Base-by-base conservation (phyloP, 31 red algal species). In the Asparagopsis taxiformis region DNA sequence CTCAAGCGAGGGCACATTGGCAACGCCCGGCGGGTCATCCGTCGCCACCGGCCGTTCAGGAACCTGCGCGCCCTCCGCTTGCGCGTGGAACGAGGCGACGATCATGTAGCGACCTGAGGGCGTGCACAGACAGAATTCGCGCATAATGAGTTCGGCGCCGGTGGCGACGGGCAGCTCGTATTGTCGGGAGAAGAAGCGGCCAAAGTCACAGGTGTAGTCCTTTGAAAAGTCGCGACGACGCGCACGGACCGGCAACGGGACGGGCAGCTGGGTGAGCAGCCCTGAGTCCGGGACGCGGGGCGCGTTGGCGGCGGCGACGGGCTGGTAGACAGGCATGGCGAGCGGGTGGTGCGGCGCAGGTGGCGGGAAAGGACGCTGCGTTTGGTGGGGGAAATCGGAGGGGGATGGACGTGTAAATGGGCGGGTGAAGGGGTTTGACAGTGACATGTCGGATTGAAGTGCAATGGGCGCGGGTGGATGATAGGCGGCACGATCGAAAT, bases 121-220 rank as follows among this genome's bases (percentile, higher is more conserved):
- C n/a, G n/a, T n/a, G n/a, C n/a, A n/a, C 13, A 93, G 50, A 37
- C 80, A 93, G 54, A 93, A 85, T 36, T 84, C 82, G 13, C 43
- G 49, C 48, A 57, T 74, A 19, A 93, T 31, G 17, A 26, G 17
- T 11, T 79, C 74, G 24, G 66, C 67, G 65, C 65, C 61, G 8
- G 44, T 1, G 0, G 60, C 66, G 9, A 79, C 70, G 51, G 67
- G 28, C 39, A 55, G 24, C 0, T 46, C 31, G 43, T 72, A 60
- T 31, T 51, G 32, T 11, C 36, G 28, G 19, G 71, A 63, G 74
- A 77, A 77, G 33, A 89, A 89, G 46, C 74, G 55, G 3, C 9
- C 25, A 77, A 70, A 77, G 55, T 60, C 28, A 28, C 84, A 71
- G 0, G 62, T 30, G 37, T 70, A 59, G 15, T 29, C 20, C 43